Conservation (phyloP, 495 filamentous ascomycete genomes). For the Penicillium robsamsonii region DNA sequence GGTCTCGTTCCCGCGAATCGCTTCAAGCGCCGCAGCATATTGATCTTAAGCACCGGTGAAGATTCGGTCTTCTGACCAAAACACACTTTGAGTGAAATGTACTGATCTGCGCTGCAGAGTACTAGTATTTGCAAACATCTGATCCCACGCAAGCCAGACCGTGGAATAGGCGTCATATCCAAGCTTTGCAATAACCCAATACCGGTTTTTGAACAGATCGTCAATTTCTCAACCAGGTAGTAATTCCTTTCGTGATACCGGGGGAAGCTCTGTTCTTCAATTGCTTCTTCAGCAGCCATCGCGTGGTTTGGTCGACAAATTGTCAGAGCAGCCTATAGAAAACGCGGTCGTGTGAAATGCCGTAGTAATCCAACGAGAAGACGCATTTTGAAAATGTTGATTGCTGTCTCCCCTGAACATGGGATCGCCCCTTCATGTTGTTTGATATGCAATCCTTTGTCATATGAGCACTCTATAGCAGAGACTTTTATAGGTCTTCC, state of each 20-base stretch:
- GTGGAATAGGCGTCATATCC: conserved; percentile 45
- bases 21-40: conserved; percentile 15
- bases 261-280: conserved; percentile 21
- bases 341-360: no score
- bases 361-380: no score
- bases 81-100: conserved; percentile 16
- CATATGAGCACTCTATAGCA: no score
- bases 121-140: conserved; percentile 8
- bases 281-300: conserved; percentile 1
- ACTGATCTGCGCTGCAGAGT: background rate
- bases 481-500: no score
- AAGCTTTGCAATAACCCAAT: conserved; percentile 49
- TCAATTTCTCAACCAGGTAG: no score
- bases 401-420: no score
- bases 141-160: conserved; percentile 51
- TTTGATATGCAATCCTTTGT: no score
- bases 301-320: background rate
- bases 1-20: conserved; percentile 5
- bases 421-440: no score
- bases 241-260: conserved; percentile 18
- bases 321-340: background rate
- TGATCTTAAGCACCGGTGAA: conserved; percentile 15
- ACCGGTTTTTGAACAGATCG: no score
- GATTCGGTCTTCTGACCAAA: conserved; percentile 2
- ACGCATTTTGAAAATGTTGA: no score